A percentile compares a stretch with the other conserved stretches of the same genome.
Conservation (phyloP, 176 grass and related monocot genomes). For the Carex pumila region DNA sequence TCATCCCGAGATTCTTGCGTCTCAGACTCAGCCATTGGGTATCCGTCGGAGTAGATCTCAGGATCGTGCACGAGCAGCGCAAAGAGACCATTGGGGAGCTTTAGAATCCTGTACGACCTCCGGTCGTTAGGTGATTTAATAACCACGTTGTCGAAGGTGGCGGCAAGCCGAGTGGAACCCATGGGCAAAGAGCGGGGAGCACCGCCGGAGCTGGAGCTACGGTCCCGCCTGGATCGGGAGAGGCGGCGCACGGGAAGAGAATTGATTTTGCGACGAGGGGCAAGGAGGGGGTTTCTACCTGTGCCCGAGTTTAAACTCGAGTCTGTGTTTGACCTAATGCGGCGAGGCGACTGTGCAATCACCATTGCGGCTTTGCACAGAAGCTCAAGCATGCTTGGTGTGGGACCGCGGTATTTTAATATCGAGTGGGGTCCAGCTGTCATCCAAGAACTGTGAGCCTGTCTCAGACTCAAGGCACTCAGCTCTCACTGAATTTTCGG, state of each 20-base stretch:
- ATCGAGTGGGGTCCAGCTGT: background rate
- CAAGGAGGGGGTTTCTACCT: background rate
- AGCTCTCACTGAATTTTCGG: background rate
- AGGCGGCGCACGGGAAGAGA: background rate
- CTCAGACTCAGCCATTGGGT: conserved; percentile 2
- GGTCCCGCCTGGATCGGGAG: background rate
- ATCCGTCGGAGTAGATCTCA: conserved; percentile 77
- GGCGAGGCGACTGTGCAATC: background rate
- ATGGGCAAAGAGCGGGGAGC: background rate
- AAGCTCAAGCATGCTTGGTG: background rate
- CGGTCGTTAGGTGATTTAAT: conserved; percentile 73
- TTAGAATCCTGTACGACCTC: conserved; percentile 69
- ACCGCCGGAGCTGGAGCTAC: background rate
- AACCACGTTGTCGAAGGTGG: conserved; percentile 41
- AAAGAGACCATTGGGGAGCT: conserved; percentile 64
- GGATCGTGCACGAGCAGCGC: conserved; percentile 80
- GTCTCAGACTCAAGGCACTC: background rate
- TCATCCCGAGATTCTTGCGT: background rate
- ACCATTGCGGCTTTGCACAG: background rate
- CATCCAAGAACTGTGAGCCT: background rate
- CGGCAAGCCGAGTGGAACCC: background rate
- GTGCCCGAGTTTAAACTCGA: background rate
- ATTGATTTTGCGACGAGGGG: background rate
- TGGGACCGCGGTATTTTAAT: background rate
- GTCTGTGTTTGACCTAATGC: background rate